These are phyloP conservation scores for Ulmus americana DNA, from an alignment of 331 rosid species.

Conservation along the genomic window DNA sequence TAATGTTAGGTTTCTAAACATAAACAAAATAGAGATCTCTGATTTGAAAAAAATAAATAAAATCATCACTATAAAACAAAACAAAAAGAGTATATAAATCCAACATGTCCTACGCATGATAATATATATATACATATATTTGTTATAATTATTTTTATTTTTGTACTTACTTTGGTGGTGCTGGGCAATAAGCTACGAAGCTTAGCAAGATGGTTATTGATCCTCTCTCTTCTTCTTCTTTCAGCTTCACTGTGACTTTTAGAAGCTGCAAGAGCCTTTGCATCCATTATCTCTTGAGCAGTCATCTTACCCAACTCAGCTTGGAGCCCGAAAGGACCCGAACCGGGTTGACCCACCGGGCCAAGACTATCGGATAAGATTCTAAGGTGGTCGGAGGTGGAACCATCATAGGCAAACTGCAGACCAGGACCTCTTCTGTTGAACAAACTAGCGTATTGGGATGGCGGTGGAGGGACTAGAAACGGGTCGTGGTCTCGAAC, in stretches of 20 bases:
- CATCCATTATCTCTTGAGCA: constrained; percentile 94
- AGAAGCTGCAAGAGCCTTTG: constrained; percentile 90
- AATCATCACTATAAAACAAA: constrained; percentile 14
- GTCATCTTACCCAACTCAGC: constrained; percentile 75
- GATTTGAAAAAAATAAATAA: constrained; percentile 19
- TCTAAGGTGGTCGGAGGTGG: constrained; percentile 60
- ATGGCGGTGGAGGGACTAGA: constrained; percentile 40
- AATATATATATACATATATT: background rate
- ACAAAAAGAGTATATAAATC: constrained; percentile 10
- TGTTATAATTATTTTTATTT: background rate
- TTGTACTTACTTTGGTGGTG: constrained; percentile 76
- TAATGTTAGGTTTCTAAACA: too few relatives aligned
- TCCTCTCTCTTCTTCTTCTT: constrained; percentile 85
- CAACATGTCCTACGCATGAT: constrained; percentile 26
- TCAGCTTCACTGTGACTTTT: constrained; percentile 95
- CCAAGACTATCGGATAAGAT: constrained; percentile 73
- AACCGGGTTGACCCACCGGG: constrained; percentile 57
- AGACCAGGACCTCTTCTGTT: constrained; percentile 43
- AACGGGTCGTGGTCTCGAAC: constrained; percentile 50
- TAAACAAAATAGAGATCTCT: constrained; percentile 13
- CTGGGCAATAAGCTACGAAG: constrained; percentile 79
- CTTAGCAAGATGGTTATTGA: constrained; percentile 93
- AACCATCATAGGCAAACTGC: constrained; percentile 68
- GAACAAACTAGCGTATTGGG: constrained; percentile 51
- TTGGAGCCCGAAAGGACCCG: constrained; percentile 70